Evolutionary conservation across 768 basidiomycete genomes (phyloP).

Genomic region (Pleurotus salmoneostramineus): DNA sequence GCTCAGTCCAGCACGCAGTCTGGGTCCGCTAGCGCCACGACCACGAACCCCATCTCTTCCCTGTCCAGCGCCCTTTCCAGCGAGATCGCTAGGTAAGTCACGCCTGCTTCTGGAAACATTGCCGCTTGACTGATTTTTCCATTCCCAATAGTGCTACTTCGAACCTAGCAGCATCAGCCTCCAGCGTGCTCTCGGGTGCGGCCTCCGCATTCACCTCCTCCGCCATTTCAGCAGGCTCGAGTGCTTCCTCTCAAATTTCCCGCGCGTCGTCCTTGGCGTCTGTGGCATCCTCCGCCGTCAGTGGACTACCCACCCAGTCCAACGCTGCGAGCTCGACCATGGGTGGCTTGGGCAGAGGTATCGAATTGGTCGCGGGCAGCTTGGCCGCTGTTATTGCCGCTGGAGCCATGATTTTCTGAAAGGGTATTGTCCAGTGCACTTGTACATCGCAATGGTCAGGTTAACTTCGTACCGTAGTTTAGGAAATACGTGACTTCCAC

Average conservation of each 20-base stretch:
- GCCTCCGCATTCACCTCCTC: not conserved
- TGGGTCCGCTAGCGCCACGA: not conserved
- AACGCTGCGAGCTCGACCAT: not conserved
- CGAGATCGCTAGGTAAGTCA: not conserved
- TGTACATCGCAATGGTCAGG: not conserved
- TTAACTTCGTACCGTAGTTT: not conserved
- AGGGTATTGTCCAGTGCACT: too few species aligned
- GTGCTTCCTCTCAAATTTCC: not conserved
- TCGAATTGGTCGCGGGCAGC: not conserved
- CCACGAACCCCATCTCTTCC: not conserved
- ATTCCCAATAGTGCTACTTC: not conserved
- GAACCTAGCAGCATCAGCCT: not conserved
- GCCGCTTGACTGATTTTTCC: not conserved
- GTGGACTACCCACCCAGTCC: not conserved
- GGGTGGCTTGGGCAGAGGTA: not conserved
- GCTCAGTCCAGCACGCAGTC: not conserved
- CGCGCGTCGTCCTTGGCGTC: not conserved
- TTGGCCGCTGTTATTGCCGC: not conserved
- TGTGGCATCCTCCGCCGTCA: not conserved
- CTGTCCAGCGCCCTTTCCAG: not conserved
- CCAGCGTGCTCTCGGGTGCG: not conserved
- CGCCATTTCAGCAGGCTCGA: not conserved
- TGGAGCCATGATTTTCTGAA: constrained; percentile 1
- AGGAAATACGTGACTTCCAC: too few species aligned
- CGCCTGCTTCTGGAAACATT: not conserved